Base-by-base conservation (phyloP, 768 basidiomycete species). In the Mycena latifolia region DNA sequence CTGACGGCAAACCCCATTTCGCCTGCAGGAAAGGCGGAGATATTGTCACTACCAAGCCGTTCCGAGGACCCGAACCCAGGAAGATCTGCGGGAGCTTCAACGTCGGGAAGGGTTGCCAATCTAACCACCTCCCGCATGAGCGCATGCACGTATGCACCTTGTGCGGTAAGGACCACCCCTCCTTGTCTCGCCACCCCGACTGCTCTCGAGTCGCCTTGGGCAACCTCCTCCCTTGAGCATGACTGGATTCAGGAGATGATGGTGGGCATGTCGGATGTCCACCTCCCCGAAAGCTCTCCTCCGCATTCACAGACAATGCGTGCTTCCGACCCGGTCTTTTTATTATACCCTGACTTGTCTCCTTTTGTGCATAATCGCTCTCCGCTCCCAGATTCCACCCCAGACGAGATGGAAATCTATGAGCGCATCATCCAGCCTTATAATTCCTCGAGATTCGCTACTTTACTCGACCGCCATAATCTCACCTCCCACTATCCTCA, bases 371-470 rank as follows among this genome's bases (percentile, higher is more conserved):
- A 65, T 28, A 57, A 29, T 28, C 68, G 74, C 10, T 65, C 66
- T 11, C 56, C 50, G 20, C 66, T 55, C 33, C 67, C 35, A 28
- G 46, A 27, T 55, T 8, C 69, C 55, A 39, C 10, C 48, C 15
- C 59, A 14, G 33, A 25, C n/a, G 63, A 61, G 31, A 70, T 28
- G 35, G 69, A 7, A 61, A 53, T 79, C 18, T 78, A 74, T 22
- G 31, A 65, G 6, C 63, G 67, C 14, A 70, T 80, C 14, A 43
- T 73, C 11, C 73, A 72, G 24, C 81, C 79, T 22, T 82, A 82
- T 46, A 63, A 76, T 58, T 27, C 74, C 0, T 29, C 69, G 25
- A 73, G 74, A 15, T 81, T 81, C 47, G 12, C 28, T 17, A 35
- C 20, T 18, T 10, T 48, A 15, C 56, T 58, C 17, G 56, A n/a